Evolutionary conservation across 1,284 basidiomycete species (phyloP).

Genomic region (Pascua sp.): DNA sequence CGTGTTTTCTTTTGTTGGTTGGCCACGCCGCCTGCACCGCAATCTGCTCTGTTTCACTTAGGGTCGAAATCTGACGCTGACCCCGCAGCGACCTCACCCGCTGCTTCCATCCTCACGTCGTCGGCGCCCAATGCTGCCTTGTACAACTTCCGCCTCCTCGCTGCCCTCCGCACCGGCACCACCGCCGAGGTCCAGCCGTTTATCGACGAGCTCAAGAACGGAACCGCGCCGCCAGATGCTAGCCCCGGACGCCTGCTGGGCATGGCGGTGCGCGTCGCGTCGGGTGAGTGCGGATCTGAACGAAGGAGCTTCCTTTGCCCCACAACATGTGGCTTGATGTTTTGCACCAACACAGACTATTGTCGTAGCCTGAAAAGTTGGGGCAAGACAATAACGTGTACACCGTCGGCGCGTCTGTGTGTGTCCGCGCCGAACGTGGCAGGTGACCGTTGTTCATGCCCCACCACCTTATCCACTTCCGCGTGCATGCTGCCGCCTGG

Average conservation of each 20-base stretch:
- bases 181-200: slow-evolving; percentile 76
- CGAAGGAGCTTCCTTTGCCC: neutral
- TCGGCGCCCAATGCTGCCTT: slow-evolving; percentile 51
- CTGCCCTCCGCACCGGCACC: slow-evolving; percentile 73
- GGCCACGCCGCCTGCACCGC: no score
- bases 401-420: no score
- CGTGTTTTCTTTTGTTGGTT: no score
- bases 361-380: no score
- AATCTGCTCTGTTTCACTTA: no score
- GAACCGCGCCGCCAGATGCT: slow-evolving; percentile 48
- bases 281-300: slow-evolving; percentile 55
- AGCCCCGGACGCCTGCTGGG: slow-evolving; percentile 73
- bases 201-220: slow-evolving; percentile 65
- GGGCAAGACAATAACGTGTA: no score
- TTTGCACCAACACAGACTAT: neutral
- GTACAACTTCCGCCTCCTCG: slow-evolving; percentile 72
- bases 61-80: neutral
- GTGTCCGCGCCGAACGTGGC: no score
- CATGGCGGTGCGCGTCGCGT: slow-evolving; percentile 79
- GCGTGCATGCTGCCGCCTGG: no score
- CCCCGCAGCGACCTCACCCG: slow-evolving; percentile 1
- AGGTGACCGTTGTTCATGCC: no score
- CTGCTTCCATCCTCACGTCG: slow-evolving; percentile 5
- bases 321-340: neutral
- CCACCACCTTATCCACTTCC: no score